Evolutionary conservation across 305 asterid species (phyloP), one percentile per base, ranked within the genome.

Genomic region (Solanum hybrid): DNA sequence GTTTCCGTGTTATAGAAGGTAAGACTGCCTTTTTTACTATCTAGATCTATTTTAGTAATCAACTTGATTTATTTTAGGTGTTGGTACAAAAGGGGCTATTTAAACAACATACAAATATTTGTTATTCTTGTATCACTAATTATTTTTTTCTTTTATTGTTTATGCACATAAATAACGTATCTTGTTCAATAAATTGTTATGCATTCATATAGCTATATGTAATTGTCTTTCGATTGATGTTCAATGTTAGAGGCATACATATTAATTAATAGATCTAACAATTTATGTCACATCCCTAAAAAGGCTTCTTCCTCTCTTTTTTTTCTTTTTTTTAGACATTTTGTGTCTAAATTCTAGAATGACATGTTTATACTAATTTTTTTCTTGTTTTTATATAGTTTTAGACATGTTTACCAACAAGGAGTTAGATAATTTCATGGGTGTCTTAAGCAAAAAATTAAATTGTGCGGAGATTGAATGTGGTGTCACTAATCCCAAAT

Each of bases 401-500:
- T 9, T 65, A 86, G 39, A 38, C 80, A 41, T 90, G 89, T 90
- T 92, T 89, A 90, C 91, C 73, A 88, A 91, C 22, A 87, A 91
- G n/a, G 91, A 91, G 65, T 84, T 92, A 89, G 81, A 85, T 29
- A 88, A 57, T 33, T 80, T 91, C 14, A 29, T 77, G 70, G 92
- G 89, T 22, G 27, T 88, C 70, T 22, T 7, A 61, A 89, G 77
- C 61, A 36, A 88, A 34, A 22, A 79, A 39, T 90, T 83, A 68
- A 89, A 70, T 80, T 51, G 57, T 91, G 93, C 87, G 17, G 93
- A 91, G 91, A 93, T 94, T 90, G 92, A 89, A 92, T 94, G 95
- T 82, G 96, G 94, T 27, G 92, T 93, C 90, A 93, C 94, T 51
- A 89, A 91, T 86, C 92, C 90, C 61, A 93, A 93, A 29, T 93